Percentiles rank a stretch among this genome's conserved stretches.
Conservation (phyloP, 179 eudicot genomes). For the Spergularia azorica region DNA sequence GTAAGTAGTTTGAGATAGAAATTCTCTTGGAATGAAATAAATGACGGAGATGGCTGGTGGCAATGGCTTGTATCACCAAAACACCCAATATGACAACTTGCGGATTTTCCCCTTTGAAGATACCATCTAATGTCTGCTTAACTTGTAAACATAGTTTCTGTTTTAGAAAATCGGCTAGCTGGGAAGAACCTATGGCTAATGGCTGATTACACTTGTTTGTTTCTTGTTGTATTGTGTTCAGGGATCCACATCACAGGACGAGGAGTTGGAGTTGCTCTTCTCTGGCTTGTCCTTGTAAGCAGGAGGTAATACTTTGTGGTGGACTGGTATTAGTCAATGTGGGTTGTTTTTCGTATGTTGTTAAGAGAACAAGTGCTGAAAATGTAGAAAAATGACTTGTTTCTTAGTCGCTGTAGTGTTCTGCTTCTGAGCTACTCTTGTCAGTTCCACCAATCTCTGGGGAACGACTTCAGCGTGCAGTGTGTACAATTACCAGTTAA, state of each 20-base stretch:
- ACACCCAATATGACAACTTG: not conserved
- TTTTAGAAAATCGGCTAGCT: not conserved
- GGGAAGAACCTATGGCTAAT: not conserved
- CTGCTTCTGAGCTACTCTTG: too few species aligned
- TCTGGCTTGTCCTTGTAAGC: constrained; percentile 68
- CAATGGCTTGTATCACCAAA: not conserved
- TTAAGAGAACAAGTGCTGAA: not conserved
- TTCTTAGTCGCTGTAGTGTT: too few species aligned
- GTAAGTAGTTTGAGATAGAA: not conserved
- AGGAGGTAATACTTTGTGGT: constrained; percentile 14
- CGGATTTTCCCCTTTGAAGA: not conserved
- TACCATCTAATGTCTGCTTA: not conserved
- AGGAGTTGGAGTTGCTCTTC: constrained; percentile 88
- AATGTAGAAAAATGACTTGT: not conserved
- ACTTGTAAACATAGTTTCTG: not conserved
- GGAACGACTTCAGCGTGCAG: too few species aligned
- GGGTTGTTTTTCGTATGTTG: not conserved
- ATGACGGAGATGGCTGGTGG: not conserved
- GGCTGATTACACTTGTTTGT: constrained; percentile 17
- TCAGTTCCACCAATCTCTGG: too few species aligned
- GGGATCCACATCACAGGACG: constrained; percentile 82
- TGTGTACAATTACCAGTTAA: too few species aligned
- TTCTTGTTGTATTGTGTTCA: constrained; percentile 27
- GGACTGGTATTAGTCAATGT: constrained; percentile 3
- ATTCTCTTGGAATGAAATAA: not conserved